Evolutionary conservation across 2,329 filamentous ascomycete species (phyloP), one percentile per base, ranked within the genome.

Genomic region (Triangularia verruculosa): DNA sequence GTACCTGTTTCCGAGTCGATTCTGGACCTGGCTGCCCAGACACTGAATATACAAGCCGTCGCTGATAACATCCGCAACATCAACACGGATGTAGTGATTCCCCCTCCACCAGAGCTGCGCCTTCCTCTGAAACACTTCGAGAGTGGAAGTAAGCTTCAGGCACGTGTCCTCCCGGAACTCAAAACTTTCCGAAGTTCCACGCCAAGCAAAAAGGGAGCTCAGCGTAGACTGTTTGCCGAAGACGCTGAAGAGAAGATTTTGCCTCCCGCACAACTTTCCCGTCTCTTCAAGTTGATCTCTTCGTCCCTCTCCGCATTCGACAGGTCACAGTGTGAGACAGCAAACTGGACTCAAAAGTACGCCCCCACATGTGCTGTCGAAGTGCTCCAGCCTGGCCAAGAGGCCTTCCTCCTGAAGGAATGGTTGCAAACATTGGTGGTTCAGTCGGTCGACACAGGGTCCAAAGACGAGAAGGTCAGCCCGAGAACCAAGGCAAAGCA

Each of bases 281-380:
- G 65, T 1, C 78, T 92, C 1, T 91, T 88, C 70, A 74, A 79
- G 2, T 80, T 82, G 0, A 81, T 97, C 30, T 77, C 81, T 53
- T 81, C 80, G 1, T 81, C 81, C 0, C 79, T 93, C 12, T 93
- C 91, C 4, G 88, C 93, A 0, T 97, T 93, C 71, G 95, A 99
- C 73, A 84, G 79, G 66, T 90, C 88, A 8, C 83, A 83, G 57
- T 96, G 90, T 69, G 94, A 98, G 72, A 81, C 80, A 1, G 77
- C 83, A 27, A 77, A 86, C 8, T 99, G 95, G 95, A 75, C 82
- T 1, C 89, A 94, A 47, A 97, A 98, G 72, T 97, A 98, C 76
- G 86, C 90, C 0, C 95, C 95, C 0, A 77, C 75, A 25, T 80
- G 77, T 34, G 87, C 92, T 2, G 79, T 79, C 3, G 87, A 94